Base-by-base conservation (phyloP, 805 yeast genomes). In the Peterozyma toletana region DNA sequence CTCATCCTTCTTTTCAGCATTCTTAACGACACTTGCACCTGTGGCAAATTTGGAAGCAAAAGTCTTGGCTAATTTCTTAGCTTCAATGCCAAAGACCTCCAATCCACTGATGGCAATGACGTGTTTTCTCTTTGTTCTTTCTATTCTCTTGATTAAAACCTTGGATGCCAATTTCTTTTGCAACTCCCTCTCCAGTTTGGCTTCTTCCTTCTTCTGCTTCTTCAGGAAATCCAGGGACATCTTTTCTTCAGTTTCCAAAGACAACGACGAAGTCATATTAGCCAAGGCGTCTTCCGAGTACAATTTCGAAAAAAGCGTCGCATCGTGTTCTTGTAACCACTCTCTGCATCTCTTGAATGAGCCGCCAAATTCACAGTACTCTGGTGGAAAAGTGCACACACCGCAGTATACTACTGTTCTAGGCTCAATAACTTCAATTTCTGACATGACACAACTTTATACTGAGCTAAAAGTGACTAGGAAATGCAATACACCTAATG, bases 31-130 rank as follows among this genome's bases (percentile, higher is more conserved):
- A 17, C 93, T 80, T 29, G 96, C 91, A 41, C 98, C 98, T 9
- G 97, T 90, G 11, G 98, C 98, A 59, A 91, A 90, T 62, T 86
- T 88, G 33, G 93, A 83, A 0, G 97, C 93, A 64, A 91, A 90
- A 0, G 89, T 81, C 71, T 91, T 91, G 38, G 96, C 86, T 51
- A 88, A 71, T 59, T 89, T 90, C 69, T 90, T 90, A 78, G 86
- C 75, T 59, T 90, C 96, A 48, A 88, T 76, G 48, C 83, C 91
- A 59, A 88, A 83, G 34, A 89, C 86, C 59, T 91, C 97, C 50
- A 90, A 71, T 13, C 96, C 96, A 15, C 85, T 74, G 41, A 90
- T 83, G 17, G 95, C 85, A 42, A 89, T 83, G 44, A 89, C 85
- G 57, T 83, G 87, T 62, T 90, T 90, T 55, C 95, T 75, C 66